These are phyloP conservation scores for Cardamine occulta DNA, from an alignment of 345 rosid species.

Conservation along the genomic window DNA sequence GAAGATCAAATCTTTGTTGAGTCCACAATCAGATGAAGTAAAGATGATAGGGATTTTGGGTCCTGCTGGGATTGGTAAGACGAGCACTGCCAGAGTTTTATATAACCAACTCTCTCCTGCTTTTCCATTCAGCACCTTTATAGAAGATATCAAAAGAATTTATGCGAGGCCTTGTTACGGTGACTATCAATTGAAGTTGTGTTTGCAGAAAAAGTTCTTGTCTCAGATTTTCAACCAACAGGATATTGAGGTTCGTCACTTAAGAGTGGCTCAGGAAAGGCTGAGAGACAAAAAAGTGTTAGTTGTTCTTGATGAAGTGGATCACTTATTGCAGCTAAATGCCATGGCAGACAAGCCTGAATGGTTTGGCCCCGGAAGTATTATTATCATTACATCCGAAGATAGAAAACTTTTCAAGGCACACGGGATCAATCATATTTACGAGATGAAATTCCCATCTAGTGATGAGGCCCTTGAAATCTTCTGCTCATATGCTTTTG, in stretches of 20 bases:
- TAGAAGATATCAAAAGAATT: constrained; percentile 11
- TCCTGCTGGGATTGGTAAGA: constrained; percentile 32
- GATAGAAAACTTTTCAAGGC: constrained; percentile 25
- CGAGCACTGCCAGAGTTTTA: constrained; percentile 11
- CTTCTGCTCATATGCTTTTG: constrained; percentile 20
- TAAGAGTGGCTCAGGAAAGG: background rate
- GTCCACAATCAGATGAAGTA: background rate
- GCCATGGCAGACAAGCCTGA: constrained; percentile 47
- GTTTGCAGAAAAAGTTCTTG: background rate
- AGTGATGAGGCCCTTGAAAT: constrained; percentile 18
- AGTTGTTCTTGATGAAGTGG: constrained; percentile 58
- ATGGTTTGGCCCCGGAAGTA: constrained; percentile 53
- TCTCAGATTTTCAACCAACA: background rate
- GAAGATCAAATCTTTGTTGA: background rate
- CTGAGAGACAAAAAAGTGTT: constrained; percentile 36
- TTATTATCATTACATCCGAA: constrained; percentile 60
- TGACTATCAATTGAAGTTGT: background rate
- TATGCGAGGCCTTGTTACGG: background rate
- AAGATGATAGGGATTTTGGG: constrained; percentile 12
- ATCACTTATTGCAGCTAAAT: constrained; percentile 44
- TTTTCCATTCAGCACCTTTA: background rate
- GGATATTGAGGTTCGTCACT: constrained; percentile 21
- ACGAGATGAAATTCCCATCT: background rate
- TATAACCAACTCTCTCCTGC: background rate
- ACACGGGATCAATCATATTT: background rate